Evolutionary conservation across 139 green algal genomes (phyloP), one percentile per base, ranked within the genome.

Genomic region (Bryopsis sp.): DNA sequence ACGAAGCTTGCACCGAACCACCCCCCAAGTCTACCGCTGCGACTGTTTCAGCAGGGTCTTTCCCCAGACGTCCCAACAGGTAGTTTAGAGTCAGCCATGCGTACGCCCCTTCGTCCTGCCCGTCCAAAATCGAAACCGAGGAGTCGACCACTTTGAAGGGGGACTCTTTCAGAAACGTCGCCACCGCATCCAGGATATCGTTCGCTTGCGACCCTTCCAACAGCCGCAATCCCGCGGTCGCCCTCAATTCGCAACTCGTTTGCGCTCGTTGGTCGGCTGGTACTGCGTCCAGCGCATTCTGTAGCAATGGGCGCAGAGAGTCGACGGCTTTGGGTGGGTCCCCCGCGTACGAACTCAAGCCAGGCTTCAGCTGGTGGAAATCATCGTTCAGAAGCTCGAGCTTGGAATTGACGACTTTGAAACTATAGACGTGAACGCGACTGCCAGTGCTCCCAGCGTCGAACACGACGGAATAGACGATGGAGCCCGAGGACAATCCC

Each of bases 71-170:
- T 33, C 89, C 92, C 47, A 98, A 81, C 58, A 98, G 76, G 83
- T 97, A 98, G 78, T 99, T 99, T 19, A 98, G 81, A 2, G 94
- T 97, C 29, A 99, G 83, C 94, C 94, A 99, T 1, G 88, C 90
- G 75, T 94, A 99, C 0, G 86, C 95, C 29, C 94, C 94, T 77
- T 98, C 93, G 48, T 97, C 86, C 59, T 87, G 78, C 24, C 83
- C 85, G 60, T 82, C 81, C 46, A 91, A 64, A 34, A 91, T 86
- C 36, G 79, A 84, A 22, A 91, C 85, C 46, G 75, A 71, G 6
- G 78, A 72, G 0, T 75, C 46, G 3, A 77, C 48, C 43, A 82
- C 74, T 32, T 76, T 57, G 77, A 97, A 98, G 26, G 85, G 83
- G 50, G 83, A 87, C 3, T n/a, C 54, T 32, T 73, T 63, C 19